Evolutionary conservation across 768 basidiomycete genomes (phyloP), one percentile per base, ranked within the genome.

Genomic region (Termitomyces eurrhizus): DNA sequence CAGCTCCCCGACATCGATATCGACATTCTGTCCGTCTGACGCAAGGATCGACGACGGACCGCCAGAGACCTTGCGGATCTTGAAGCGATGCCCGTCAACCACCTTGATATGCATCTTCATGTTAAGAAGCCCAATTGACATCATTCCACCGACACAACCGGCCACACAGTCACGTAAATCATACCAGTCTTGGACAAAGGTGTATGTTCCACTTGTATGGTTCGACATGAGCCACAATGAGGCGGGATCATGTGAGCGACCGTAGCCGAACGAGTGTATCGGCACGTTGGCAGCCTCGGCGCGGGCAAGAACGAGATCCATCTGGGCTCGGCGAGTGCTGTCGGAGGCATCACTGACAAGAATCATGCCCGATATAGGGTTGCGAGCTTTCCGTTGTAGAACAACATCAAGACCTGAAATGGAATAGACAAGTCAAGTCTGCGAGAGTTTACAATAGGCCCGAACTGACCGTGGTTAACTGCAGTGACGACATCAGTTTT

Each of bases 141-240:
- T 91, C 87, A 98, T 90, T 1, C 95, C 96, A 6, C 96, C 97
- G 16, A 98, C 82, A 69, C 93, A 94, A 5, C 97, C 97, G 6
- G 95, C 93, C 36, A 99, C 82, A 63, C 94, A 91, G 67, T 90
- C 88, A 26, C 92, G 87, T 35, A 98, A 86, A 72, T 98, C 93
- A 71, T 98, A 95, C 91, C 95, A 98, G 70, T 97, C 96, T 75
- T 92, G 92, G 62, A 98, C 94, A 67, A 97, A 99, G 4, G 95
- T 98, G 76, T 98, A 98, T 33, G 95, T 97, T 29, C 97, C 97
- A 64, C 86, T 86, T 3, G 97, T 98, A 72, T 98, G 95, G 73
- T 98, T 98, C 11, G 95, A 98, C 83, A 99, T 95, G 50, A 98
- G 86, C 97, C 97, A 98, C 37, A 99, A 83, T 7, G 95, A 96